phyloP scores from a whole-genome alignment of 352 stramenopile species.

The Pythium insidiosum region DNA sequence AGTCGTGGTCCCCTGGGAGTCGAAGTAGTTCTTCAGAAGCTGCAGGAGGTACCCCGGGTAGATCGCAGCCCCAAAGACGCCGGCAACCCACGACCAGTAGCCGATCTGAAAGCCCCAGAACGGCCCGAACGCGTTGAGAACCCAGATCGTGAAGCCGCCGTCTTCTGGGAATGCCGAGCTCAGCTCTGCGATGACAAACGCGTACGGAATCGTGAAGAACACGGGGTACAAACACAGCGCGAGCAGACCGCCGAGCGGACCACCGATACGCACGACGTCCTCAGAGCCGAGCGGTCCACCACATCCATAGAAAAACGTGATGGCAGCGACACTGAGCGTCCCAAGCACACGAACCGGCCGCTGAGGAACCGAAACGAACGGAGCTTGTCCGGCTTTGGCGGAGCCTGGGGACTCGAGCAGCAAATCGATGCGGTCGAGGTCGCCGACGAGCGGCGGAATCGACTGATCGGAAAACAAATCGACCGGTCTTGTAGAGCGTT shows the following conservation, averaged over 20 bases:
- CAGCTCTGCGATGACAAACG: slow-evolving; percentile 81
- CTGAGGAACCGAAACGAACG: too few species aligned
- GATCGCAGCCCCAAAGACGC: slow-evolving; percentile 77
- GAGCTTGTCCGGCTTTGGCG: too few species aligned
- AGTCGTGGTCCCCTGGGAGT: neutral
- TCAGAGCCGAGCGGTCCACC: slow-evolving; percentile 10
- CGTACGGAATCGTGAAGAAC: slow-evolving; percentile 81
- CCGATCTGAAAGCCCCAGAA: slow-evolving; percentile 70
- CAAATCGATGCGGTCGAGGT: too few species aligned
- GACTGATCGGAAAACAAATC: too few species aligned
- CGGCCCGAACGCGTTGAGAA: slow-evolving; percentile 73
- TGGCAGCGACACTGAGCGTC: slow-evolving; percentile 10
- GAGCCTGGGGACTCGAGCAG: too few species aligned
- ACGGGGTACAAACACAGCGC: slow-evolving; percentile 72
- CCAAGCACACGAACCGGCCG: slow-evolving; percentile 7
- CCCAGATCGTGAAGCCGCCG: too few species aligned
- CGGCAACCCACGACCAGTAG: too few species aligned
- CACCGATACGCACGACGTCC: slow-evolving; percentile 9
- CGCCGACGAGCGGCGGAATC: too few species aligned
- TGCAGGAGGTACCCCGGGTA: slow-evolving; percentile 54
- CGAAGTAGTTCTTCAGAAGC: slow-evolving; percentile 1
- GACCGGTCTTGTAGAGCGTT: too few species aligned
- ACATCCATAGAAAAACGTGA: slow-evolving; percentile 34
- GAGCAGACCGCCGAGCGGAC: slow-evolving; percentile 48
- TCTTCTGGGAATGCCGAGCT: too few species aligned